Base-by-base conservation (phyloP, 2,329 filamentous ascomycete genomes). In the Trichoderma brevicompactum region DNA sequence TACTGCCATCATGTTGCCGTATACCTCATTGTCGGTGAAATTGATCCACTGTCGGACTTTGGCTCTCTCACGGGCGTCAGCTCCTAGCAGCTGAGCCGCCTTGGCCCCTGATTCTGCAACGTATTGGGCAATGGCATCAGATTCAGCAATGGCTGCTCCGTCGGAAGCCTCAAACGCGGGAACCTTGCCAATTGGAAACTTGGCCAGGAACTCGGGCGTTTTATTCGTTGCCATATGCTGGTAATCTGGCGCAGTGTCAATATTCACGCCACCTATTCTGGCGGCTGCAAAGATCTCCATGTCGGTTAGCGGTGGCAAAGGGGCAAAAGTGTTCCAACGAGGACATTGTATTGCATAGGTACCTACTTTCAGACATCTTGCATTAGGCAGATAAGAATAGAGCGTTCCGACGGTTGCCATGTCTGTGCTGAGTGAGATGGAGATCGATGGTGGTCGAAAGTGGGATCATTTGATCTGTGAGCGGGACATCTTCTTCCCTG, bases 151-250 rank as follows among this genome's bases (percentile, higher is more conserved):
- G n/a, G 17, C 15, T 12, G 36, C 19, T 7, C 50, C 34, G n/a
- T 54, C 36, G n/a, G 23, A 13, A 34, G 50, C 17, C 19, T 54
- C 36, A 4, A 54, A 54, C 10, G 34, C 17, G n/a, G 50, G 34
- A 23, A 54, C 36, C n/a, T 23, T 41, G 34, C 50, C 50, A 12
- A 41, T 54, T 19, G 50, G 50, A 10, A 54, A 41, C 10, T 54
- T 23, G 0, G n/a, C 17, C 17, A 54, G 17, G 12, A 54, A 54
- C 34, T 40, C 36, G 17, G 50, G 34, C 10, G 50, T 23, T 17
- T 41, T 54, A 4, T 54, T 54, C 5, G 36, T 54, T 28, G 32
- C 48, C 48, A 50, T 50, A n/a, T 50, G 48, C 48, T 50, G 19
- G 48, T 50, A 50, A 32, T 50, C 48, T 19, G 48, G 13, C 48